phyloP scores from a whole-genome alignment of 306 rosid species.

The Lupinus albus region DNA sequence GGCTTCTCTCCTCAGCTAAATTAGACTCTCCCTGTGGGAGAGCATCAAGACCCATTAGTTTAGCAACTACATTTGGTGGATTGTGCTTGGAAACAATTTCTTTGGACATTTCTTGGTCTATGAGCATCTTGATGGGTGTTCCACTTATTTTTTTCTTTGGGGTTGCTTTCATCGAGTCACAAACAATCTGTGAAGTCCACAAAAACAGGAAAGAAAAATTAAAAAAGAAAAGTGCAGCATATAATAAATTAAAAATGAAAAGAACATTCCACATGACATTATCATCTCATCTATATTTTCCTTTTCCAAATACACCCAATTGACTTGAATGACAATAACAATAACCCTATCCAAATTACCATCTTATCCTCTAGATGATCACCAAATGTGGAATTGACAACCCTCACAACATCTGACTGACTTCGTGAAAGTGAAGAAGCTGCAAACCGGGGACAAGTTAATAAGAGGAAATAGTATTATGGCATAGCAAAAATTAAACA shows the following conservation, averaged over 20 bases:
- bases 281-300: slow-evolving; percentile 11
- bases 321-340: slow-evolving; percentile 6
- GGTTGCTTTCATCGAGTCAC: slow-evolving; percentile 53
- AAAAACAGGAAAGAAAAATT: slow-evolving; percentile 21
- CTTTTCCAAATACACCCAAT: not conserved
- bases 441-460: slow-evolving; percentile 44
- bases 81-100: slow-evolving; percentile 61
- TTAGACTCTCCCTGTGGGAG: slow-evolving; percentile 61
- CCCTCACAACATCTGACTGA: slow-evolving; percentile 75
- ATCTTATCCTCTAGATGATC: slow-evolving; percentile 71
- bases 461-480: slow-evolving; percentile 30
- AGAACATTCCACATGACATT: slow-evolving; percentile 20
- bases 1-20: slow-evolving; percentile 59
- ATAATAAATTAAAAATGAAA: slow-evolving; percentile 28
- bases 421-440: slow-evolving; percentile 73
- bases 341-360: slow-evolving; percentile 56
- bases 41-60: slow-evolving; percentile 93
- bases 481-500: slow-evolving; percentile 12
- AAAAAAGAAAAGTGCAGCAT: no score
- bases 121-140: slow-evolving; percentile 92
- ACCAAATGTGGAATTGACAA: slow-evolving; percentile 53
- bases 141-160: slow-evolving; percentile 64
- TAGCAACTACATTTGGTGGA: slow-evolving; percentile 91
- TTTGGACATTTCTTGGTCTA: slow-evolving; percentile 94
- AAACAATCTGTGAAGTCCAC: slow-evolving; percentile 53